Percentiles rank a stretch among this genome's conserved stretches.
Conservation (phyloP, 805 yeast genomes). For the Zygoascus biomembranicola region DNA sequence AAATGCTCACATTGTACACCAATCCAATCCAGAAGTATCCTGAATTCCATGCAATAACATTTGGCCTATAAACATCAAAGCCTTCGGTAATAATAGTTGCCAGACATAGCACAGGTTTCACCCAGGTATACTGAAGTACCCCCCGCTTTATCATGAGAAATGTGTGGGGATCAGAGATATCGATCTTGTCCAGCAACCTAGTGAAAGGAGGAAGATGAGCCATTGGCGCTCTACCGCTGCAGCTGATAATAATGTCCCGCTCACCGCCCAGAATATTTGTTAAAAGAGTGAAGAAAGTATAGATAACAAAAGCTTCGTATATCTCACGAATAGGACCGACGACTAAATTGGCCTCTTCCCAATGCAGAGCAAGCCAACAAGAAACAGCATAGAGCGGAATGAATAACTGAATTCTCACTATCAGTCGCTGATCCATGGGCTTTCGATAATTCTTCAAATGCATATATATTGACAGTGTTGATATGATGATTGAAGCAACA, state of each 20-base stretch:
- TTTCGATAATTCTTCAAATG: conserved; percentile 73
- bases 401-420: conserved; percentile 71
- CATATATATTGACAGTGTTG: conserved; percentile 38
- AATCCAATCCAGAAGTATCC: conserved; percentile 58
- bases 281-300: conserved; percentile 79
- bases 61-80: conserved; percentile 43
- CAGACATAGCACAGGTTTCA: conserved; percentile 74
- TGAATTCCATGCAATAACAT: conserved; percentile 40
- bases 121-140: conserved; percentile 89
- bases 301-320: conserved; percentile 93
- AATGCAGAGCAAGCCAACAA: conserved; percentile 50
- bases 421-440: conserved; percentile 79
- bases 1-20: conserved; percentile 70
- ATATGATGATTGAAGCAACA: conserved; percentile 31
- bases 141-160: conserved; percentile 74
- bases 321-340: conserved; percentile 78
- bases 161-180: conserved; percentile 78
- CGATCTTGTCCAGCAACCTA: conserved; percentile 42
- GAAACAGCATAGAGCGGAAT: conserved; percentile 74
- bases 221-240: conserved; percentile 66
- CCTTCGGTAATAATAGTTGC: conserved; percentile 41
- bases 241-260: conserved; percentile 62
- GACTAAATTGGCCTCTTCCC: conserved; percentile 37
- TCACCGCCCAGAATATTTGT: conserved; percentile 90
- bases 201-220: conserved; percentile 51